Percentiles rank a stretch among this genome's conserved stretches.
These are phyloP conservation scores for Kodamaea sagamina DNA, from an alignment of 805 yeast species.

Conservation along the genomic window DNA sequence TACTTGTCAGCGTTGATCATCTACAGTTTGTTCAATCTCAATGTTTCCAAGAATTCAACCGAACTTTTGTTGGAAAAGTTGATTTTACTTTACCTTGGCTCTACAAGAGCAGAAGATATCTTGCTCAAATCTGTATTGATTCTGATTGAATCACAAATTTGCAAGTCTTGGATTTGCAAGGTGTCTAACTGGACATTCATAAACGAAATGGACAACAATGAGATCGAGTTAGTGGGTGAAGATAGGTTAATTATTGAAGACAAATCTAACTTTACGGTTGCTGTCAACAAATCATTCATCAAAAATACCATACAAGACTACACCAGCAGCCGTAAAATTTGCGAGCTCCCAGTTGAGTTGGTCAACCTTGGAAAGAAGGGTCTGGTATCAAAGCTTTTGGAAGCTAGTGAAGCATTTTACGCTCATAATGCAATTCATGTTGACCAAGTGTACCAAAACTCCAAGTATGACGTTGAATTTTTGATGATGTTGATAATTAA, in stretches of 20 bases:
- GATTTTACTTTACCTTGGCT: conserved; percentile 58
- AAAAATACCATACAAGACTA: conserved; percentile 45
- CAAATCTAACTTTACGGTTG: conserved; percentile 49
- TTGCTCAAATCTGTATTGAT: conserved; percentile 58
- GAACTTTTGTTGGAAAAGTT: conserved; percentile 50
- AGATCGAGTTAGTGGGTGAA: conserved; percentile 49
- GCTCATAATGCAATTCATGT: conserved; percentile 17
- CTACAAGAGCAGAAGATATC: conserved; percentile 60
- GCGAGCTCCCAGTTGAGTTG: conserved; percentile 13
- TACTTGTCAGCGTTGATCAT: conserved; percentile 50
- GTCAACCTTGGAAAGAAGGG: conserved; percentile 2
- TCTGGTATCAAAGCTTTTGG: conserved; percentile 20
- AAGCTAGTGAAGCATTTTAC: conserved; percentile 28
- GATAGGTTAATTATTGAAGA: conserved; percentile 49
- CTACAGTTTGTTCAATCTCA: conserved; percentile 49
- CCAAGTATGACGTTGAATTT: conserved; percentile 70
- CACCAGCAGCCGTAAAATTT: background rate
- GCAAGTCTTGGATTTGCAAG: conserved; percentile 64
- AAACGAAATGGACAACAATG: conserved; percentile 42
- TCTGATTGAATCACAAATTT: conserved; percentile 54
- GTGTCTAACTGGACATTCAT: conserved; percentile 68
- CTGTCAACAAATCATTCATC: conserved; percentile 51
- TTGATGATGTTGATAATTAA: conserved; percentile 60
- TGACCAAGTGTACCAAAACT: conserved; percentile 25
- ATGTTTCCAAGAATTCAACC: conserved; percentile 49